Evolutionary conservation across 1,139 yeast genomes (phyloP).

Genomic region (Sugiyamaella neomexicana): DNA sequence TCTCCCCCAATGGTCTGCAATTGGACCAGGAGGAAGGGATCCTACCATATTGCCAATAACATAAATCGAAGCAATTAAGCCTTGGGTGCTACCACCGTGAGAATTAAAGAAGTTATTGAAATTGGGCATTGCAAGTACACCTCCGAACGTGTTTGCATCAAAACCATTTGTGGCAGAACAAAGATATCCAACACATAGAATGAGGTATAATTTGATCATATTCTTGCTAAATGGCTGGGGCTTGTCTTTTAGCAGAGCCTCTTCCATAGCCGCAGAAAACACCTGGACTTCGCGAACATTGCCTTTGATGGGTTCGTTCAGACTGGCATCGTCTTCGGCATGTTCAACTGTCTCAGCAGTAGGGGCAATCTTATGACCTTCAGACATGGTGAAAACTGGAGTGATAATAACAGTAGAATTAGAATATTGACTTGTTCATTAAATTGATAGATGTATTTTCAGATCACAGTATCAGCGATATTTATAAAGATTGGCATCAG

Average conservation of each 20-base stretch:
- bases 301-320: conserved; percentile 13
- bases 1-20: conserved; percentile 23
- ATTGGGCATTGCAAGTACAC: conserved; percentile 22
- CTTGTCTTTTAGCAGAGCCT: conserved; percentile 17
- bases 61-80: conserved; percentile 19
- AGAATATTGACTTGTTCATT: too few relatives aligned
- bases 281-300: conserved; percentile 19
- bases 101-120: conserved; percentile 21
- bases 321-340: conserved; percentile 14
- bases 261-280: conserved; percentile 21
- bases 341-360: conserved; percentile 19
- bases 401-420: too few relatives aligned
- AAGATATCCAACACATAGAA: conserved; percentile 17
- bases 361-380: neutral
- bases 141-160: conserved; percentile 21
- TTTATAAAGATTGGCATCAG: neutral
- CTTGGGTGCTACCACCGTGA: conserved; percentile 24
- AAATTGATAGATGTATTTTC: neutral
- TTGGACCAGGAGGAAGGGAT: conserved; percentile 22
- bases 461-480: neutral
- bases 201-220: conserved; percentile 17
- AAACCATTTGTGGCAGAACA: conserved; percentile 21
- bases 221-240: conserved; percentile 17
- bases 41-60: conserved; percentile 23
- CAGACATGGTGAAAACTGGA: neutral